phyloP scores from a whole-genome alignment of 495 filamentous ascomycete species.

The Tuber microsphaerosporum region DNA sequence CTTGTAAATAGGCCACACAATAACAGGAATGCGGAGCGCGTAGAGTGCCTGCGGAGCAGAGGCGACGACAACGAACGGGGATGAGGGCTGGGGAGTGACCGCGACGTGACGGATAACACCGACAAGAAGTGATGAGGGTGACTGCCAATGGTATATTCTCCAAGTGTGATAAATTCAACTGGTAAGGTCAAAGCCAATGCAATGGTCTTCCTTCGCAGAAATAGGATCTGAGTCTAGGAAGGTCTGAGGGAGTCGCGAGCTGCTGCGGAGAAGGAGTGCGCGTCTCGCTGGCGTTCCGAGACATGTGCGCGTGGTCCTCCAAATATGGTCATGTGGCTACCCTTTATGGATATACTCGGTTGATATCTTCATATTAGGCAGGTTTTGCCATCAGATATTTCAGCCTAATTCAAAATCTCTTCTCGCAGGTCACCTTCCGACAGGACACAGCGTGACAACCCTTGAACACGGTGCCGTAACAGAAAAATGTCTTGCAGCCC shows the following conservation, averaged over 20 bases:
- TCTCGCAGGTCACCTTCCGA: not conserved
- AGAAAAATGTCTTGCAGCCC: not conserved
- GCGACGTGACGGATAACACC: constrained; percentile 9
- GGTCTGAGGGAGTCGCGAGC: constrained; percentile 39
- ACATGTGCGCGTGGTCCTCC: constrained; percentile 40
- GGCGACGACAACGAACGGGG: constrained; percentile 19
- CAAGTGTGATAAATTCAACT: not conserved
- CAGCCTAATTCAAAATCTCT: not conserved
- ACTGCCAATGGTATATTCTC: constrained; percentile 30
- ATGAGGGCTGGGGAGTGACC: not conserved
- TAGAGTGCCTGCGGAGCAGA: constrained; percentile 35
- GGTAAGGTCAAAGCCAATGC: not conserved
- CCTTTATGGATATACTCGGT: not conserved
- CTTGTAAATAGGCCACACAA: not conserved
- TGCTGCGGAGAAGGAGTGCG: constrained; percentile 35
- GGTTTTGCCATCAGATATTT: not conserved
- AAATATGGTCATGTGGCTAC: constrained; percentile 10
- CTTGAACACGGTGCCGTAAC: not conserved
- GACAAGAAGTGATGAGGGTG: constrained; percentile 10
- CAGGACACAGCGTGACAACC: not conserved
- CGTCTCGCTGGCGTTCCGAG: constrained; percentile 37
- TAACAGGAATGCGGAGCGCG: constrained; percentile 44
- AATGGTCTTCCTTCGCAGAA: not conserved
- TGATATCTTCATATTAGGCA: not conserved
- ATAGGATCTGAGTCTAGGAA: constrained; percentile 34